phyloP scores from a whole-genome alignment of 805 yeast species.

The Kluyveromyces aestuarii region DNA sequence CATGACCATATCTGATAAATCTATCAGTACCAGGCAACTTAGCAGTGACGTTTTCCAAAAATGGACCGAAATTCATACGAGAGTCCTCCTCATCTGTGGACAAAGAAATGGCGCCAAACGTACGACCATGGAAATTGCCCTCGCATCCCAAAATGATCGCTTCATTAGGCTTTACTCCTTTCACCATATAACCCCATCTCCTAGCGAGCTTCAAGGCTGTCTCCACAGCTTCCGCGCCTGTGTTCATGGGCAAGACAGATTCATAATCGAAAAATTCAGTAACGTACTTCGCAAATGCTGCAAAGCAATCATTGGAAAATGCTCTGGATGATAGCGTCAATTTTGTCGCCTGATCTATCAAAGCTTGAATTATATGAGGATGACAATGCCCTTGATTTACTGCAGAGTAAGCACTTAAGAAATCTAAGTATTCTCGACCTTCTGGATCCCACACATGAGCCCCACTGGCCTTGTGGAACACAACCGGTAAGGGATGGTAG shows the following conservation, averaged over 20 bases:
- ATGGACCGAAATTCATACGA: constrained; percentile 82
- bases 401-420: constrained; percentile 90
- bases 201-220: constrained; percentile 90
- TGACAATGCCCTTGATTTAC: constrained; percentile 98
- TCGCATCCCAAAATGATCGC: constrained; percentile 83
- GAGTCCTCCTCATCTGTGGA: constrained; percentile 89
- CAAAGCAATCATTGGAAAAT: constrained; percentile 82
- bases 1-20: constrained; percentile 66
- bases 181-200: constrained; percentile 91
- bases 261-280: constrained; percentile 88
- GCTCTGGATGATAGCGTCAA: constrained; percentile 89
- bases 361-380: constrained; percentile 79
- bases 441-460: constrained; percentile 98
- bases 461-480: constrained; percentile 76
- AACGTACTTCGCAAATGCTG: constrained; percentile 75
- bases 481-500: constrained; percentile 95
- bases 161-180: constrained; percentile 73
- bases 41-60: constrained; percentile 76
- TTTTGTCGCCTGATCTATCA: constrained; percentile 75
- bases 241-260: constrained; percentile 93
- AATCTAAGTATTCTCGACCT: constrained; percentile 88
- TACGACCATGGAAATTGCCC: constrained; percentile 94
- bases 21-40: constrained; percentile 66
- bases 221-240: constrained; percentile 98
- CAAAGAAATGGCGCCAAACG: constrained; percentile 91